phyloP scores from a whole-genome alignment of 345 rosid genomes.

The Heritiera littoralis region DNA sequence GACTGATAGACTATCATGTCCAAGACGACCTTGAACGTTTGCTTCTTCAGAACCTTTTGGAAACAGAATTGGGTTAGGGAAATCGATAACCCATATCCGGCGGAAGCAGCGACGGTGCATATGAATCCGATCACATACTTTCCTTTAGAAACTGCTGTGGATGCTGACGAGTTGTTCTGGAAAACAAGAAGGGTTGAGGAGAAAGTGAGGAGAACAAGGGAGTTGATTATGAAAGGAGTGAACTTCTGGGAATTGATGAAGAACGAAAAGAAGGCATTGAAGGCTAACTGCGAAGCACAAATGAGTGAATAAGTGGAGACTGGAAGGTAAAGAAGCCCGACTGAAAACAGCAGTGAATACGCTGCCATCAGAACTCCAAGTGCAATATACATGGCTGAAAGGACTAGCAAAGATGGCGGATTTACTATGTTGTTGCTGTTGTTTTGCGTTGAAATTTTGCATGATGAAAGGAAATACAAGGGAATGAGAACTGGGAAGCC shows the following conservation, averaged over 20 bases:
- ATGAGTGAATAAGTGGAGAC: constrained; percentile 44
- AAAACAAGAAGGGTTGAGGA: constrained; percentile 43
- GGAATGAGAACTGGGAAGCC: constrained; percentile 60
- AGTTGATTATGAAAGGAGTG: constrained; percentile 40
- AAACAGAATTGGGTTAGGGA: constrained; percentile 11
- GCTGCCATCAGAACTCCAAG: constrained; percentile 34
- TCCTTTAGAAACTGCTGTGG: not conserved
- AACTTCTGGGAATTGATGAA: constrained; percentile 45
- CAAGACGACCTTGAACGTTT: not conserved
- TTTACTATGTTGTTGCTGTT: constrained; percentile 11
- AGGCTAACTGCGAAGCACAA: constrained; percentile 41
- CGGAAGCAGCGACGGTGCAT: constrained; percentile 30
- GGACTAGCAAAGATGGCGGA: not conserved
- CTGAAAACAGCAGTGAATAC: constrained; percentile 33
- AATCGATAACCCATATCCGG: constrained; percentile 21
- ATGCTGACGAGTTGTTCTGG: constrained; percentile 17
- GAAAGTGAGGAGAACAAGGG: constrained; percentile 41
- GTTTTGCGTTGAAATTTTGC: not conserved
- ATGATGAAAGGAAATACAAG: constrained; percentile 31
- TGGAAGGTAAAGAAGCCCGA: constrained; percentile 45
- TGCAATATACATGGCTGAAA: constrained; percentile 6
- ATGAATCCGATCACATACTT: constrained; percentile 38
- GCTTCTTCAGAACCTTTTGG: not conserved
- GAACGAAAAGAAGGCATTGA: constrained; percentile 47
- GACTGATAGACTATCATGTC: constrained; percentile 14